phyloP scores from a whole-genome alignment of 371 early-diverging fungal species.

The Apophysomyces sp. region DNA sequence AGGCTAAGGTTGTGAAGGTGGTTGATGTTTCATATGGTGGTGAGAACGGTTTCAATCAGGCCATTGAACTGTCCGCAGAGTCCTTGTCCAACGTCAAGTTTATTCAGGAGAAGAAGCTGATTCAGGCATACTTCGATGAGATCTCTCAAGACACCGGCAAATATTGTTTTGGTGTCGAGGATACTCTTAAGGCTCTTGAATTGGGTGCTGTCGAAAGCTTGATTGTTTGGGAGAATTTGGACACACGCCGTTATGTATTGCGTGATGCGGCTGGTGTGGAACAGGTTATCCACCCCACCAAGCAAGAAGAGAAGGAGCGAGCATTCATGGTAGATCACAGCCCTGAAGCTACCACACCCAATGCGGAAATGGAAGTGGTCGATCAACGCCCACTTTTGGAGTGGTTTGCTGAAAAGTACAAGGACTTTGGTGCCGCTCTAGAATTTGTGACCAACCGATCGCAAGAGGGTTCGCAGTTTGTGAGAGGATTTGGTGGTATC shows the following conservation, averaged over 20 bases:
- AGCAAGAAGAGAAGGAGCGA: constrained; percentile 78
- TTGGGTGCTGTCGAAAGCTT: constrained; percentile 93
- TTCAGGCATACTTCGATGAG: constrained; percentile 94
- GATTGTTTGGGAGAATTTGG: constrained; percentile 94
- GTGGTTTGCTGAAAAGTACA: constrained; percentile 97
- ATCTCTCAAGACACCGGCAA: constrained; percentile 95
- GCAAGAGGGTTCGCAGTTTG: constrained; percentile 96
- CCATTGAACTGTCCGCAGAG: constrained; percentile 92
- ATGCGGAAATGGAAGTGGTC: constrained; percentile 71
- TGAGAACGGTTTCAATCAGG: constrained; percentile 97
- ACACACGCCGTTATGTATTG: constrained; percentile 64
- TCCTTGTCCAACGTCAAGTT: constrained; percentile 93
- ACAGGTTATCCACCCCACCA: constrained; percentile 67
- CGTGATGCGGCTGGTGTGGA: constrained; percentile 65
- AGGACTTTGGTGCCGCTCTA: constrained; percentile 86
- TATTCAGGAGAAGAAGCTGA: constrained; percentile 95
- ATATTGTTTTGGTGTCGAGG: constrained; percentile 92
- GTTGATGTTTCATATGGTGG: constrained; percentile 98
- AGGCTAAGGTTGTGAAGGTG: constrained; percentile 84
- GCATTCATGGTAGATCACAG: constrained; percentile 26
- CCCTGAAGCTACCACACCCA: constrained; percentile 42
- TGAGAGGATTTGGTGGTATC: constrained; percentile 98
- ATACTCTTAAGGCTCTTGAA: constrained; percentile 92
- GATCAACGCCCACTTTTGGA: constrained; percentile 83
- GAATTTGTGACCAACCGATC: constrained; percentile 96